A percentile compares a stretch with the other conserved stretches of the same genome.
These are phyloP conservation scores for Boletellus sp. DNA, from an alignment of 768 basidiomycete species.

Conservation along the genomic window DNA sequence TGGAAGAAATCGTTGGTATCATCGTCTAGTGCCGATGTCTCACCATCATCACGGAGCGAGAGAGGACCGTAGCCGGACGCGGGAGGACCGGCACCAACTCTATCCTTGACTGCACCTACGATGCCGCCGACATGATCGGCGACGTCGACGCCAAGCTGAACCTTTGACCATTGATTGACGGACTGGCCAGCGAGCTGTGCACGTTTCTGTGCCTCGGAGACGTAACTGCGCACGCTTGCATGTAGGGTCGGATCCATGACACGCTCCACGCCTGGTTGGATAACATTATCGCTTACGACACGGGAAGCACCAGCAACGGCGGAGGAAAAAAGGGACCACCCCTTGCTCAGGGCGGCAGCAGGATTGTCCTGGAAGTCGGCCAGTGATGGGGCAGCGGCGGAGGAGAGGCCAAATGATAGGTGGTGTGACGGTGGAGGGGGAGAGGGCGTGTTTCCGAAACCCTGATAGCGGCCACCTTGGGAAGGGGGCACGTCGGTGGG, in stretches of 20 bases:
- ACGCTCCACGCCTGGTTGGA: constrained; percentile 84
- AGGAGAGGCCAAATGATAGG: constrained; percentile 71
- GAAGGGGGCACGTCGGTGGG: constrained; percentile 82
- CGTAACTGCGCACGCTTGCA: constrained; percentile 68
- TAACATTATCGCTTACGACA: constrained; percentile 79
- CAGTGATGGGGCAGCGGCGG: constrained; percentile 73
- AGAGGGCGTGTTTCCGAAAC: constrained; percentile 85
- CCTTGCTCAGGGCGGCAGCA: constrained; percentile 79
- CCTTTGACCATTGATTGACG: constrained; percentile 76
- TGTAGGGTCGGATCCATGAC: constrained; percentile 80
- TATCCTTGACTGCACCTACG: constrained; percentile 60
- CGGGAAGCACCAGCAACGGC: constrained; percentile 77
- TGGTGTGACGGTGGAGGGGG: constrained; percentile 56
- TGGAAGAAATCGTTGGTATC: constrained; percentile 60
- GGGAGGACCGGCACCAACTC: constrained; percentile 51
- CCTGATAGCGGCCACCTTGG: constrained; percentile 90
- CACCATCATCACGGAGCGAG: constrained; percentile 44
- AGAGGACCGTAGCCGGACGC: constrained; percentile 50
- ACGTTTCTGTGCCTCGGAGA: constrained; percentile 61
- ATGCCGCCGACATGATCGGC: constrained; percentile 71
- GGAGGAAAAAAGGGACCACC: constrained; percentile 93
- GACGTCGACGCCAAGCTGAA: constrained; percentile 81
- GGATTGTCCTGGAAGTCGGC: constrained; percentile 86
- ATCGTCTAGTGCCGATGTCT: constrained; percentile 63
- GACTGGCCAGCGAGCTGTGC: constrained; percentile 58